These are phyloP conservation scores for Antitrichia curtipendula DNA, from an alignment of 225 moss, liverwort and hornwort species.

Conservation along the genomic window DNA sequence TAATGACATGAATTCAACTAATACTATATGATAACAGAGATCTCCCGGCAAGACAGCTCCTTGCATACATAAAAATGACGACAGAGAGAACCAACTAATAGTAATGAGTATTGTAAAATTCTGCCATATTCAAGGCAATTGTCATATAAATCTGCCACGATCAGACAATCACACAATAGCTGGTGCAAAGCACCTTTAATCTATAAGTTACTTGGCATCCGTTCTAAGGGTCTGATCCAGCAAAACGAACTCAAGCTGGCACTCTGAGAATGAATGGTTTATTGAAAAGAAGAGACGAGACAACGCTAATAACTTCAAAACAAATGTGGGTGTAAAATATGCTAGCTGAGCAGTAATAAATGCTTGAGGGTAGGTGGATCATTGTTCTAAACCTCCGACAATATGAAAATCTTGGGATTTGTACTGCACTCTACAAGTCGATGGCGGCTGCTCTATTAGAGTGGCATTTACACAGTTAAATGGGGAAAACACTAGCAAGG, in stretches of 20 bases:
- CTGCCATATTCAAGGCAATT: not conserved
- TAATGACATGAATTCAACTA: not conserved
- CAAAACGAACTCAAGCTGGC: not conserved
- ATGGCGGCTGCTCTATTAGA: not conserved
- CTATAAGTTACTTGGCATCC: not conserved
- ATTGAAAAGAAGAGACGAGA: not conserved
- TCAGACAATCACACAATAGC: not conserved
- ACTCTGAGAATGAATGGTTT: not conserved
- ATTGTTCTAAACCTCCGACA: not conserved
- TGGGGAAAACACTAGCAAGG: slow-evolving; percentile 19
- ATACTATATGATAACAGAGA: too few species aligned
- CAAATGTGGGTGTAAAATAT: not conserved
- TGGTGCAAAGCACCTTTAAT: not conserved
- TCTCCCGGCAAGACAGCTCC: not conserved
- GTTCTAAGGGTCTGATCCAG: not conserved
- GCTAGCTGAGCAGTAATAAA: not conserved
- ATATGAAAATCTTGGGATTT: slow-evolving; percentile 23
- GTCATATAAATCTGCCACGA: not conserved
- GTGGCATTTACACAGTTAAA: slow-evolving; percentile 11
- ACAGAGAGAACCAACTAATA: not conserved
- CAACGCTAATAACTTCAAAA: not conserved
- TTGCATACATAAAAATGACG: not conserved
- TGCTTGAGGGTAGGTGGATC: not conserved
- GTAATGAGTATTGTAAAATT: not conserved
- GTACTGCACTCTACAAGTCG: slow-evolving; percentile 35